phyloP scores from a whole-genome alignment of 192 early-diverging fungal genomes.

The Rhizophagus clarus region DNA sequence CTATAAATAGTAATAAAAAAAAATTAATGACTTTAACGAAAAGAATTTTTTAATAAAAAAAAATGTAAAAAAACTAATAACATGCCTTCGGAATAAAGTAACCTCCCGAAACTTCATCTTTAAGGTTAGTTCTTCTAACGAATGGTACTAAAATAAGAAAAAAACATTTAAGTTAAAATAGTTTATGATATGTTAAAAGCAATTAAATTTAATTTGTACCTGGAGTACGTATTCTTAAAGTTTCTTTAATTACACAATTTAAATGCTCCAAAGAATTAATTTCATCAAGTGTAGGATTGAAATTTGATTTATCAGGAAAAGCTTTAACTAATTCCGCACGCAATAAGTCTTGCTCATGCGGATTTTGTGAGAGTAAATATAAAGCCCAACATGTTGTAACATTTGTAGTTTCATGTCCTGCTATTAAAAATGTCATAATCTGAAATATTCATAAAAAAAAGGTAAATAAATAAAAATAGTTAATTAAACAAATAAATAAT shows the following conservation, averaged over 20 bases:
- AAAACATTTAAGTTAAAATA: background rate
- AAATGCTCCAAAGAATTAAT: conserved; percentile 52
- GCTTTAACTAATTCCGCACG: conserved; percentile 49
- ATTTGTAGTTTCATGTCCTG: conserved; percentile 62
- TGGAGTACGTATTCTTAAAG: conserved; percentile 51
- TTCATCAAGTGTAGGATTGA: conserved; percentile 44
- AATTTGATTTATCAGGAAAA: conserved; percentile 44
- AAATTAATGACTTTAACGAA: background rate
- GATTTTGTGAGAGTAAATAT: conserved; percentile 51
- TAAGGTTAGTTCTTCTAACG: conserved; percentile 36
- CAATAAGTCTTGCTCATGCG: conserved; percentile 42
- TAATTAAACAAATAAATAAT: background rate
- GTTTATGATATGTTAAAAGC: too few species aligned
- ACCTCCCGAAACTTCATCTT: conserved; percentile 41
- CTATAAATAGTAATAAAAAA: background rate
- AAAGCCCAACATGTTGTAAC: conserved; percentile 53
- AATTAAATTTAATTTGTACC: background rate
- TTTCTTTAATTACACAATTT: conserved; percentile 55
- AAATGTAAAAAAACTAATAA: conserved; percentile 16
- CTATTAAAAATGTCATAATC: conserved; percentile 25
- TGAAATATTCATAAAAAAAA: background rate
- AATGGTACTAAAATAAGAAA: conserved; percentile 36
- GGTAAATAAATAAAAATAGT: background rate
- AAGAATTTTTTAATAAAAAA: too few species aligned
- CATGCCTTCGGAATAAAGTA: conserved; percentile 56